Conservation (phyloP, 345 rosid genomes). For the Barbarea vulgaris region DNA sequence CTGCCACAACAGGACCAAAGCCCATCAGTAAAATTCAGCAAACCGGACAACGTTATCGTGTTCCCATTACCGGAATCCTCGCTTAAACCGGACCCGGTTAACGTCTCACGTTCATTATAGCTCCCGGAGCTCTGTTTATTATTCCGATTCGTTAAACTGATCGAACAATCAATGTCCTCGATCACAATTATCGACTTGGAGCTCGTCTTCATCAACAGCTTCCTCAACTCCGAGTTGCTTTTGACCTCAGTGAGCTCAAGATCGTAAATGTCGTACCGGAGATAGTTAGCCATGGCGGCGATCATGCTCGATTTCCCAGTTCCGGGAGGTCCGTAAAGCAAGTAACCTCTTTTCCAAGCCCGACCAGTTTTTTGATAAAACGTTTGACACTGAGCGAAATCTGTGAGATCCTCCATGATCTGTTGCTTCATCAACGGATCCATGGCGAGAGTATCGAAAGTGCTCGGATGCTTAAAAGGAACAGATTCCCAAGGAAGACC, state of each 20-base stretch:
- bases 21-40: constrained; percentile 35
- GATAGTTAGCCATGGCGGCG: constrained; percentile 90
- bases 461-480: constrained; percentile 89
- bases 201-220: constrained; percentile 77
- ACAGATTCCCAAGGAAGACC: constrained; percentile 55
- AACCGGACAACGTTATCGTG: constrained; percentile 26
- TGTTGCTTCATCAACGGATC: constrained; percentile 60
- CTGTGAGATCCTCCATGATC: constrained; percentile 69
- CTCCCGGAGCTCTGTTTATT: constrained; percentile 22
- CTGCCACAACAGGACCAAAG: constrained; percentile 37
- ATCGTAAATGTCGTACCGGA: constrained; percentile 89
- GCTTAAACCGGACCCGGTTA: constrained; percentile 23
- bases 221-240: constrained; percentile 78
- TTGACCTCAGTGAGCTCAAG: constrained; percentile 87
- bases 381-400: constrained; percentile 55
- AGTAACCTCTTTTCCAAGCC: constrained; percentile 54
- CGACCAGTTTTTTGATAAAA: constrained; percentile 85
- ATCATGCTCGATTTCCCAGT: constrained; percentile 55
- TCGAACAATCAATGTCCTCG: constrained; percentile 87
- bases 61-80: neutral
- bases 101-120: neutral
- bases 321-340: constrained; percentile 37
- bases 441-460: constrained; percentile 86
- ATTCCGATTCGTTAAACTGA: constrained; percentile 60
- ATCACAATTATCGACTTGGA: constrained; percentile 86